phyloP scores from a whole-genome alignment of 768 basidiomycete genomes.

The Naematelia encephala region DNA sequence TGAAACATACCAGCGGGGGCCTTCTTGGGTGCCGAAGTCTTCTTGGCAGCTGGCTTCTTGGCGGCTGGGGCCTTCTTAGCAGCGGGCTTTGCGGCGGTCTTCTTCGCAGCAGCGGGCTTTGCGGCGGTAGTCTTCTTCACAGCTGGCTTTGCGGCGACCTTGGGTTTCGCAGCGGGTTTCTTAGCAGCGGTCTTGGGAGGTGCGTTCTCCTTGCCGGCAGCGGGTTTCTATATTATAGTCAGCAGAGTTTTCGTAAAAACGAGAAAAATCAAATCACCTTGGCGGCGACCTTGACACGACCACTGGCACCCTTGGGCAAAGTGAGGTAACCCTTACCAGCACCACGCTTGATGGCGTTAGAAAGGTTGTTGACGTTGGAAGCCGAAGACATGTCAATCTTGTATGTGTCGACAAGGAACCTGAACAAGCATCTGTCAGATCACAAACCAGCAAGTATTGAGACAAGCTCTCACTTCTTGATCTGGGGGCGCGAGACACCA shows the following conservation, averaged over 20 bases:
- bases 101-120: conserved; percentile 56
- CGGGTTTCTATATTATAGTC: conserved; percentile 11
- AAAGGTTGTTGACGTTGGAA: conserved; percentile 74
- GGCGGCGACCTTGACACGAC: conserved; percentile 48
- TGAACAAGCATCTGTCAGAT: conserved; percentile 41
- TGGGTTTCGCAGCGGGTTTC: conserved; percentile 31
- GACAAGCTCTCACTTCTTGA: conserved; percentile 67
- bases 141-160: conserved; percentile 49
- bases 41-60: conserved; percentile 44
- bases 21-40: conserved; percentile 43
- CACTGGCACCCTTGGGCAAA: conserved; percentile 74
- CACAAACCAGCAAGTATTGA: background rate
- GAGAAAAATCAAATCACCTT: conserved; percentile 33
- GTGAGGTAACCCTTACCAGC: conserved; percentile 77
- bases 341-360: conserved; percentile 75
- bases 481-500: conserved; percentile 70
- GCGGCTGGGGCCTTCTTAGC: conserved; percentile 55
- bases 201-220: conserved; percentile 49
- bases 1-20: conserved; percentile 28
- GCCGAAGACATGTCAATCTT: conserved; percentile 69
- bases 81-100: conserved; percentile 45
- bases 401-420: conserved; percentile 80
- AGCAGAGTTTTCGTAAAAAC: background rate
- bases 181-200: conserved; percentile 41
- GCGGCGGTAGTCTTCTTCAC: conserved; percentile 49